Conservation (phyloP, 192 early-diverging fungal genomes). For the Podila clonocystis region DNA sequence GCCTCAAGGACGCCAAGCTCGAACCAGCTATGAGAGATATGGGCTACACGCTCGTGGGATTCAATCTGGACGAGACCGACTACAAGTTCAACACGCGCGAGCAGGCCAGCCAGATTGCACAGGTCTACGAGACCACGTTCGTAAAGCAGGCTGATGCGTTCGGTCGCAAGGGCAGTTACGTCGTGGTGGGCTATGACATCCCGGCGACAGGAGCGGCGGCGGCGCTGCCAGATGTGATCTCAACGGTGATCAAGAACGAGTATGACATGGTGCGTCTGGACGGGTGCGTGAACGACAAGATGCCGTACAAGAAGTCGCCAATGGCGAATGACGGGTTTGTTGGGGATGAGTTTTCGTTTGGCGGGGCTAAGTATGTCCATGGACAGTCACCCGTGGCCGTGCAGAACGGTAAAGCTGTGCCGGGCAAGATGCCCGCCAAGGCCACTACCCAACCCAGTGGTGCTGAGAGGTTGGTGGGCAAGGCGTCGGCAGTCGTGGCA, state of each 20-base stretch:
- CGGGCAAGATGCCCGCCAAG: conserved; percentile 39
- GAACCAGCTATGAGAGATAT: conserved; percentile 53
- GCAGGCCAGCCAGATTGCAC: conserved; percentile 54
- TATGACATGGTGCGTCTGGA: conserved; percentile 65
- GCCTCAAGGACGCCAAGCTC: conserved; percentile 51
- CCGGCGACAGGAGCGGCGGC: conserved; percentile 57
- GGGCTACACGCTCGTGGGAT: conserved; percentile 58
- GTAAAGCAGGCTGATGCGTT: conserved; percentile 57
- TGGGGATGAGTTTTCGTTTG: conserved; percentile 57
- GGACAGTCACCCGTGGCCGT: conserved; percentile 54
- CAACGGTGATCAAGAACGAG: conserved; percentile 49
- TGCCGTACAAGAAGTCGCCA: conserved; percentile 54
- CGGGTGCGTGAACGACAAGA: conserved; percentile 60
- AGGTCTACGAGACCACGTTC: conserved; percentile 52
- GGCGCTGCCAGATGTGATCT: conserved; percentile 55
- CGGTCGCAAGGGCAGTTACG: conserved; percentile 56
- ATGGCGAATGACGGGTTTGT: conserved; percentile 49
- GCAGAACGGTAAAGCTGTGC: conserved; percentile 38
- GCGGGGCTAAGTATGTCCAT: conserved; percentile 51
- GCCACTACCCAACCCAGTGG: not conserved
- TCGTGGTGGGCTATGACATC: conserved; percentile 62
- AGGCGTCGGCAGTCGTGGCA: not conserved
- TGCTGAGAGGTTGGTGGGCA: not conserved
- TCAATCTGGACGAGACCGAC: conserved; percentile 59
- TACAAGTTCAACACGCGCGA: conserved; percentile 56